These are phyloP conservation scores for Kwoniella europaea DNA, from an alignment of 768 basidiomycete species.

Conservation along the genomic window DNA sequence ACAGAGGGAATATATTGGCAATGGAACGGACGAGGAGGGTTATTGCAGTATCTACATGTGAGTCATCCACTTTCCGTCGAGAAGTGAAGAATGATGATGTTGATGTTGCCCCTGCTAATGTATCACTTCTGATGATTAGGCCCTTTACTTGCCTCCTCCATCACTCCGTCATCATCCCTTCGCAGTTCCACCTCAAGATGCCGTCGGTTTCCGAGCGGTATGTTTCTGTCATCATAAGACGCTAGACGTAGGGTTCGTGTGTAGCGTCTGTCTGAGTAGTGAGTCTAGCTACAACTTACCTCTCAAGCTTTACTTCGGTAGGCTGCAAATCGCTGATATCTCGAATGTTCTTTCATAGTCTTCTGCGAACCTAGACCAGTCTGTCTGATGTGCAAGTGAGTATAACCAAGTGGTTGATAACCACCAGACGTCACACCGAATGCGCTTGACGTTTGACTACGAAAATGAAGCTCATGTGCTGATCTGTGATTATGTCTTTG, in stretches of 20 bases:
- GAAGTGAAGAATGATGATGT: too few species aligned
- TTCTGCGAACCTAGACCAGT: constrained; percentile 93
- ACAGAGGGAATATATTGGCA: constrained; percentile 93
- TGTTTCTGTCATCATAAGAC: constrained; percentile 99
- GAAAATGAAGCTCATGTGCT: background rate
- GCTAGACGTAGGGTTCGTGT: constrained; percentile 94
- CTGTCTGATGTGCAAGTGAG: constrained; percentile 90
- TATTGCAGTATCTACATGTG: constrained; percentile 47
- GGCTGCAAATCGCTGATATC: too few species aligned
- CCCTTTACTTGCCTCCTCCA: constrained; percentile 76
- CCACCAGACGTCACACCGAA: background rate
- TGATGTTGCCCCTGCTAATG: too few species aligned
- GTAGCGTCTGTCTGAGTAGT: constrained; percentile 98
- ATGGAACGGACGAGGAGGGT: constrained; percentile 49
- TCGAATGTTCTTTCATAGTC: constrained; percentile 63
- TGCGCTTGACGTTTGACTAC: background rate
- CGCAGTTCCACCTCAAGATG: constrained; percentile 88
- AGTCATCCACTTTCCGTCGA: background rate
- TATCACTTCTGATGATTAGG: constrained; percentile 62
- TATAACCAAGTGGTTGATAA: constrained; percentile 14
- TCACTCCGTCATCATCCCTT: constrained; percentile 72
- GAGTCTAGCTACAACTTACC: constrained; percentile 53
- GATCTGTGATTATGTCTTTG: background rate
- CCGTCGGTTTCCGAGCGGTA: constrained; percentile 93
- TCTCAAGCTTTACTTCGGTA: background rate